Evolutionary conservation across 306 rosid genomes (phyloP), one percentile per base, ranked within the genome.

Genomic region (Betula pendula): DNA sequence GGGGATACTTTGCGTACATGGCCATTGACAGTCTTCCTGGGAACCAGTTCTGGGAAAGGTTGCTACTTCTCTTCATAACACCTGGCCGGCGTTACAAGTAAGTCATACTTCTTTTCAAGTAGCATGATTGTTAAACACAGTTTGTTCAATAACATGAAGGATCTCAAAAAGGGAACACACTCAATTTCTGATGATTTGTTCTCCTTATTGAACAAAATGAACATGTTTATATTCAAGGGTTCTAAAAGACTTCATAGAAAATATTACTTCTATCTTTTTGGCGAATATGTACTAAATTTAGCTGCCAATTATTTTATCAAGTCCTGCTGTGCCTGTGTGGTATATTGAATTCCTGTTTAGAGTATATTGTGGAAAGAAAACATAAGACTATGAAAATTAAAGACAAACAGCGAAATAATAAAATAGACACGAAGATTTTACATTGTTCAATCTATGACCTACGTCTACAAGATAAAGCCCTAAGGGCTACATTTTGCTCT

Each of bases 11-110:
- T 50, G 94, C 97, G 3, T 94, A 82, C 85, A 94, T 91, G 97
- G 97, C 98, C 80, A 90, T 91, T 31, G 96, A 94, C 77, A 94
- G 98, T 86, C 98, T 94, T 79, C 97, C 97, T 0, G 96, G 97
- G 24, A 94, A 90, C 76, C 97, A 94, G 59, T 91, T 94, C 71
- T 91, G 96, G 97, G 96, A 94, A 81, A 91, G 97, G 71, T 73
- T 88, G 50, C 73, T 87, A 51, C 84, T 94, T 50, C 87, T 94
- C 77, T 84, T 90, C 76, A 84, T 91, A 48, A 68, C 89, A n/a
- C 94, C 94, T 47, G 73, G 87, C 42, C 86, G 96, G 68, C 83
- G 85, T 43, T 87, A 83, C 96, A 94, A 86, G 97, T 93, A 87
- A 87, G 90, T 80, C 27, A 2, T 65, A 15, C 8, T 15, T 33